Evolutionary conservation across 2,329 filamentous ascomycete genomes (phyloP).

Genomic region (Clonostachys rhizophaga): DNA sequence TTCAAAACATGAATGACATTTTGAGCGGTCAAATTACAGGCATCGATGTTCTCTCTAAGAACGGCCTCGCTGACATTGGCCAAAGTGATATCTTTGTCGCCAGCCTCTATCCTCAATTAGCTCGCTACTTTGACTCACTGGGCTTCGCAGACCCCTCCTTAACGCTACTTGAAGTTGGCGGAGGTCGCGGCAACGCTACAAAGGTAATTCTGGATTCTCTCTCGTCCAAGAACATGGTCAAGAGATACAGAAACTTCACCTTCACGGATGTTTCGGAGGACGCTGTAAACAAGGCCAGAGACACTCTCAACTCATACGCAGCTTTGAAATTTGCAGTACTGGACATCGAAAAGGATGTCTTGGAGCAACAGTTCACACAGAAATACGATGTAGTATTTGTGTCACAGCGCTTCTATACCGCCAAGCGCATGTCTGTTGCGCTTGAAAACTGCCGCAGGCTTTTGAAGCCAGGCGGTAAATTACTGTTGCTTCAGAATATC

Average conservation of each 20-base stretch:
- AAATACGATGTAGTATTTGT: conserved; percentile 25
- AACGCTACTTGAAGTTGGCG: conserved; percentile 29
- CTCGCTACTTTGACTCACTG: background rate
- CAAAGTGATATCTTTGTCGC: no score
- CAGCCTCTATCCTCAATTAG: background rate
- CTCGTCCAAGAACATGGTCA: conserved; percentile 6
- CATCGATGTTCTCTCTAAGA: background rate
- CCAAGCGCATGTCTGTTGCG: conserved; percentile 10
- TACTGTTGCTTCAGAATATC: conserved; percentile 11
- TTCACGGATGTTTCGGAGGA: conserved; percentile 28
- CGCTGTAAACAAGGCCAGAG: conserved; percentile 15
- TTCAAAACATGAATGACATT: background rate
- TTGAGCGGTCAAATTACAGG: background rate
- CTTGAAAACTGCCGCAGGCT: conserved; percentile 3
- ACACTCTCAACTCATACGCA: conserved; percentile 1
- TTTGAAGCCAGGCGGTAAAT: conserved; percentile 13
- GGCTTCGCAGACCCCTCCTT: background rate
- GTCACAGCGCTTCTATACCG: conserved; percentile 12
- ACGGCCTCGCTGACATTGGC: background rate
- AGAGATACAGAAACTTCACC: conserved; percentile 25
- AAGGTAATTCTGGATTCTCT: conserved; percentile 22
- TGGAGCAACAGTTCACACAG: background rate
- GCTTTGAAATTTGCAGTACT: conserved; percentile 12
- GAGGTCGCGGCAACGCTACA: conserved; percentile 34
- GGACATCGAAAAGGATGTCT: conserved; percentile 6